These are phyloP conservation scores for Ceratobasidium sp. DNA, from an alignment of 1,284 basidiomycete genomes.

Conservation along the genomic window DNA sequence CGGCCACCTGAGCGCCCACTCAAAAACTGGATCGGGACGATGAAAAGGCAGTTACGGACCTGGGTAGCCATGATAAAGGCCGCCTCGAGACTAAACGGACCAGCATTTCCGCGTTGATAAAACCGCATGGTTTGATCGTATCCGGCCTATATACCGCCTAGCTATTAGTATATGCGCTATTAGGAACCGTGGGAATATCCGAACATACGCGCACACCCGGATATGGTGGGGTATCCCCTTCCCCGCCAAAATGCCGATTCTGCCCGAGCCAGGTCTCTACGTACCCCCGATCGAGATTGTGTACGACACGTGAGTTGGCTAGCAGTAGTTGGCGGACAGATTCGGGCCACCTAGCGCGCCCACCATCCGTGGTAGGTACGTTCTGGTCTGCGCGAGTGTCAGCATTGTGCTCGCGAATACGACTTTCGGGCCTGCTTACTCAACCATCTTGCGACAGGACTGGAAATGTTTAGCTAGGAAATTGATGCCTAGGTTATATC, in stretches of 20 bases:
- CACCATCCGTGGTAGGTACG: background rate
- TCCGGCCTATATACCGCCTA: background rate
- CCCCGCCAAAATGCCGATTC: no score
- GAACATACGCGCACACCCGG: background rate
- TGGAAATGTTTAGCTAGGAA: background rate
- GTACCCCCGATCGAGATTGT: background rate
- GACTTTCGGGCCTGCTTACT: background rate
- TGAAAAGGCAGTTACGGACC: background rate
- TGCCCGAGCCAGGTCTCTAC: background rate
- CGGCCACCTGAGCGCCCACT: background rate
- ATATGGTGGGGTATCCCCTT: background rate
- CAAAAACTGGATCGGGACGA: no score
- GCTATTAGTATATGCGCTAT: no score
- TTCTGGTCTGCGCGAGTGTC: background rate
- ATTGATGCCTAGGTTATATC: background rate
- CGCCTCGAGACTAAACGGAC: constrained; percentile 12
- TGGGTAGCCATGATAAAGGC: constrained; percentile 9
- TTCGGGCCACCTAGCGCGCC: background rate
- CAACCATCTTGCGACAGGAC: background rate
- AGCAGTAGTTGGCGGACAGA: background rate
- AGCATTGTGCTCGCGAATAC: background rate
- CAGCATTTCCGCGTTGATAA: background rate
- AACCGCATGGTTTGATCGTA: background rate
- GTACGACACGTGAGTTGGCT: background rate
- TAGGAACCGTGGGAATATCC: no score